Percentiles rank a stretch among this genome's conserved stretches.
Evolutionary conservation across 1,284 basidiomycete species (phyloP).

Genomic region (Wallemia mellicola): DNA sequence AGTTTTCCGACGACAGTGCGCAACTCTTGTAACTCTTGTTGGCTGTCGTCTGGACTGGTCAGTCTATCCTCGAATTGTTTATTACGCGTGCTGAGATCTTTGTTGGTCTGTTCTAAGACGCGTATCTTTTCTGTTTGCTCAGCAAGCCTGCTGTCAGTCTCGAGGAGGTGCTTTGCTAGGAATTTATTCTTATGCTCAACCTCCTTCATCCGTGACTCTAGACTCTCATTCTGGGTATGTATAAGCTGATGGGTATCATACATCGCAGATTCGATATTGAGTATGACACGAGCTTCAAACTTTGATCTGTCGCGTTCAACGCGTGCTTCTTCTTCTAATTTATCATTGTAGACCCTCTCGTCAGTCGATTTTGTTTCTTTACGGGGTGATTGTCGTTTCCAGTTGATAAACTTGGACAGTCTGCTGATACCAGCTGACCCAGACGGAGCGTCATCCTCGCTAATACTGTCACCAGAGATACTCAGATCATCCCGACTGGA

Average conservation of each 20-base stretch:
- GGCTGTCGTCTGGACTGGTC: background rate
- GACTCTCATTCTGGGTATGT: too few relatives aligned
- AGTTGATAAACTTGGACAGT: background rate
- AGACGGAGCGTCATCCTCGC: background rate
- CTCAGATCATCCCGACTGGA: background rate
- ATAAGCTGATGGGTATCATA: background rate
- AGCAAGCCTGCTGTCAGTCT: background rate
- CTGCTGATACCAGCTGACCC: background rate
- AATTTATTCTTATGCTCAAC: background rate
- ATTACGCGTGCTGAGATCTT: background rate
- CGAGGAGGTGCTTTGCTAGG: background rate
- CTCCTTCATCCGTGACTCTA: background rate
- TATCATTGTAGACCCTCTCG: too few relatives aligned
- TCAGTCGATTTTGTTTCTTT: too few relatives aligned
- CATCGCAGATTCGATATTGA: background rate
- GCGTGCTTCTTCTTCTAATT: background rate
- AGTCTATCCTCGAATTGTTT: background rate
- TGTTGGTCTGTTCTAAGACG: background rate
- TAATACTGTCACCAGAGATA: background rate
- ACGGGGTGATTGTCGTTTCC: background rate
- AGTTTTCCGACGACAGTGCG: background rate
- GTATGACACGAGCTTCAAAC: background rate
- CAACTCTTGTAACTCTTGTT: background rate
- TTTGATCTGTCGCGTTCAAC: background rate
- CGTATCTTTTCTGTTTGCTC: background rate